These are phyloP conservation scores for Physaria fendleri DNA, from an alignment of 345 rosid species.

Conservation along the genomic window DNA sequence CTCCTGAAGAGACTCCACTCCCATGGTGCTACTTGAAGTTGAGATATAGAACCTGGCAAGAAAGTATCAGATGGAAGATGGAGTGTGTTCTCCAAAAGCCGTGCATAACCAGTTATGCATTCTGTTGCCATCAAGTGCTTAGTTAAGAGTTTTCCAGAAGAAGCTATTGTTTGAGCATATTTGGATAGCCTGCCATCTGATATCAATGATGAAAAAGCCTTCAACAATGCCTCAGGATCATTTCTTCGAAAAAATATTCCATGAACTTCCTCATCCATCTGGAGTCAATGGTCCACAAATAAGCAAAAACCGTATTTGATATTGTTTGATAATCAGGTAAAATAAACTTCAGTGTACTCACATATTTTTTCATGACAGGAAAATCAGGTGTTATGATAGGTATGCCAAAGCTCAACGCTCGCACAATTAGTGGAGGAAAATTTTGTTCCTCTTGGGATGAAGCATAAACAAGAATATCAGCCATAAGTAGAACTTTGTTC, in stretches of 20 bases:
- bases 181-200: constrained; percentile 71
- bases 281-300: constrained; percentile 23
- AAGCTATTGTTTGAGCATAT: constrained; percentile 63
- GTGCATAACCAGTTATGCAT: constrained; percentile 67
- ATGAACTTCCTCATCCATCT: constrained; percentile 71
- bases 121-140: constrained; percentile 77
- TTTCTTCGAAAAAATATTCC: constrained; percentile 58
- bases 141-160: constrained; percentile 71
- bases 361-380: constrained; percentile 71
- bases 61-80: constrained; percentile 70
- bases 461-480: constrained; percentile 84
- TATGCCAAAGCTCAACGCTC: constrained; percentile 86
- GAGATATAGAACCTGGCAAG: constrained; percentile 62
- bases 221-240: constrained; percentile 58
- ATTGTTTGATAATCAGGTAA: neutral
- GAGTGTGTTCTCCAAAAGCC: constrained; percentile 66
- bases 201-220: constrained; percentile 64
- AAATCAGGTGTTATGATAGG: constrained; percentile 72
- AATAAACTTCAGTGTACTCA: constrained; percentile 34
- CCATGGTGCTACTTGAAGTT: constrained; percentile 55
- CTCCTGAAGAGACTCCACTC: constrained; percentile 64
- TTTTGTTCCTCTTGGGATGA: constrained; percentile 94
- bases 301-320: constrained; percentile 2
- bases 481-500: constrained; percentile 60
- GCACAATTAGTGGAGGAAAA: constrained; percentile 71